These are phyloP conservation scores for Mycena floridula DNA, from an alignment of 768 basidiomycete species.

Conservation along the genomic window DNA sequence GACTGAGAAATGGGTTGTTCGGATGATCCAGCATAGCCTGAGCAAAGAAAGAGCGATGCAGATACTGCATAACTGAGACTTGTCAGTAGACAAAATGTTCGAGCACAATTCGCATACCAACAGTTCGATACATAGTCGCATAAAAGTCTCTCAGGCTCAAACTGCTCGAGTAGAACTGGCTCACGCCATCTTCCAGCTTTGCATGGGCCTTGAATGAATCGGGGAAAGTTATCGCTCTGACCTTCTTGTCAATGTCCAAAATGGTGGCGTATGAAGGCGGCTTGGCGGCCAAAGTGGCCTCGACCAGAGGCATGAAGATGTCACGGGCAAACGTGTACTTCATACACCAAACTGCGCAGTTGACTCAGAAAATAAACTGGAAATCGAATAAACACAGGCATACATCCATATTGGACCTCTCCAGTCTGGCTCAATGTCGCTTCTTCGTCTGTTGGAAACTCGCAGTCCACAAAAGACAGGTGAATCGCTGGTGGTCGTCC, in stretches of 20 bases:
- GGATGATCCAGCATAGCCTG: constrained; percentile 52
- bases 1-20: constrained; percentile 45
- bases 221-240: constrained; percentile 40
- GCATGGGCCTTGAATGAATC: constrained; percentile 41
- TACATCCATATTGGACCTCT: constrained; percentile 44
- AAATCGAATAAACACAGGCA: constrained; percentile 12
- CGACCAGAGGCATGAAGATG: constrained; percentile 41
- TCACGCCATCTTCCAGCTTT: constrained; percentile 38
- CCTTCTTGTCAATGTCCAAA: constrained; percentile 44
- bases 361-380: not conserved
- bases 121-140: constrained; percentile 50
- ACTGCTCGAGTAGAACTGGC: constrained; percentile 41
- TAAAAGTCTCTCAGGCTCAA: constrained; percentile 47
- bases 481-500: constrained; percentile 34
- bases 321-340: constrained; percentile 47
- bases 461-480: constrained; percentile 34
- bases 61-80: constrained; percentile 43
- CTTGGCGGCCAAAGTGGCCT: constrained; percentile 42
- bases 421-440: constrained; percentile 36
- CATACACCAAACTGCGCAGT: constrained; percentile 47
- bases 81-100: not conserved
- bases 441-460: constrained; percentile 51
- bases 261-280: constrained; percentile 39
- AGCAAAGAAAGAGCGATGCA: constrained; percentile 53
- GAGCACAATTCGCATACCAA: constrained; percentile 35